These are phyloP conservation scores for Botrytis byssoidea DNA, from an alignment of 2,329 filamentous ascomycete genomes.

Conservation along the genomic window DNA sequence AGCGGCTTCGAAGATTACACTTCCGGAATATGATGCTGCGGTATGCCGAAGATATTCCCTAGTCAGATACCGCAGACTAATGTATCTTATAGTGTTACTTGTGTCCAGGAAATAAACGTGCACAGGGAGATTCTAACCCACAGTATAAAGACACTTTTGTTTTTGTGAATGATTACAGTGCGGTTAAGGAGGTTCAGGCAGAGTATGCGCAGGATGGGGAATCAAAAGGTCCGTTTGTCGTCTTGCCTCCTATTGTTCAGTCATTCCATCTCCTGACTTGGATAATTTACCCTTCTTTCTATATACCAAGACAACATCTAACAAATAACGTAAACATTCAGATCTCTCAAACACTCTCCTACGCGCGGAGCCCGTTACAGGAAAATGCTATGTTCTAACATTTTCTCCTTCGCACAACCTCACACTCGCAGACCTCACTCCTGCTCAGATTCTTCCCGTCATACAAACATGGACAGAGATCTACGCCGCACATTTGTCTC, in stretches of 20 bases:
- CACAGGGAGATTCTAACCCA: slow-evolving; percentile 83
- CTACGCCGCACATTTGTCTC: slow-evolving; percentile 77
- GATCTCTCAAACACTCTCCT: slow-evolving; percentile 75
- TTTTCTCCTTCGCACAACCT: slow-evolving; percentile 89
- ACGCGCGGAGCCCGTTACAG: slow-evolving; percentile 80
- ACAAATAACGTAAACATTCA: slow-evolving; percentile 37
- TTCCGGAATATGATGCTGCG: slow-evolving; percentile 79
- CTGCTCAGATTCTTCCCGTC: slow-evolving; percentile 74
- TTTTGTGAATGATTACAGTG: slow-evolving; percentile 97
- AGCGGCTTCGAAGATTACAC: slow-evolving; percentile 60
- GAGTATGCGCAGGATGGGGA: slow-evolving; percentile 58
- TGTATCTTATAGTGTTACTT: slow-evolving; percentile 72
- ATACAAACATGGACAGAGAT: slow-evolving; percentile 90
- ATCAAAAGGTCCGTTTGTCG: slow-evolving; percentile 28
- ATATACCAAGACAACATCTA: not conserved
- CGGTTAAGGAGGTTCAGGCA: slow-evolving; percentile 89
- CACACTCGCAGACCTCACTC: slow-evolving; percentile 85
- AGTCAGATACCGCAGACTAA: slow-evolving; percentile 23
- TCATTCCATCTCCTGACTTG: slow-evolving; percentile 9
- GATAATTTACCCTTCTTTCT: not conserved
- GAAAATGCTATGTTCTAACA: slow-evolving; percentile 94
- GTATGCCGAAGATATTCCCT: slow-evolving; percentile 39
- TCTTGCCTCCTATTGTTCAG: slow-evolving; percentile 13
- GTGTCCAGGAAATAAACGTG: slow-evolving; percentile 86
- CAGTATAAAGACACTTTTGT: slow-evolving; percentile 84